These are phyloP conservation scores for Talaromyces pinophilus DNA, from an alignment of 2,329 filamentous ascomycete species.

Conservation along the genomic window DNA sequence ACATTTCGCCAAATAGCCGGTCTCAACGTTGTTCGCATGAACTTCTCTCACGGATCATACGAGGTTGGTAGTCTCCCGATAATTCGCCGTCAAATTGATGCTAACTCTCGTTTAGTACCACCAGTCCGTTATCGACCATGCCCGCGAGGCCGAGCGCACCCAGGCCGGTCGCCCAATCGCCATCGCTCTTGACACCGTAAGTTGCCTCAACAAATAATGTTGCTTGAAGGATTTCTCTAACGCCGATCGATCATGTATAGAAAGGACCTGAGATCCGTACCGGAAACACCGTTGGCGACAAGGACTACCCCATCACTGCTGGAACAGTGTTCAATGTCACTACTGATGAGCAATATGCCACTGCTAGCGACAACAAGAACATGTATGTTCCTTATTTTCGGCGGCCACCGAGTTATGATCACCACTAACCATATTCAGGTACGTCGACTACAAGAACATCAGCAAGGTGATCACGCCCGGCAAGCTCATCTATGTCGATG, in stretches of 20 bases:
- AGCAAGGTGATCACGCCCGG: conserved; percentile 93
- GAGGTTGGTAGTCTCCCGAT: conserved; percentile 51
- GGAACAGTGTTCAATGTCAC: conserved; percentile 92
- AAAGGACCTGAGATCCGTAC: conserved; percentile 88
- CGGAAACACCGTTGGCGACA: conserved; percentile 69
- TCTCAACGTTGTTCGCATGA: conserved; percentile 99
- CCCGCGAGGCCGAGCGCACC: conserved; percentile 77
- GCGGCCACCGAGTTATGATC: background rate
- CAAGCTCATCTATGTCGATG: conserved; percentile 96
- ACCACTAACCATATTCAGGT: conserved; percentile 56
- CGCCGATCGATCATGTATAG: conserved; percentile 34
- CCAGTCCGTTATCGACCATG: conserved; percentile 96
- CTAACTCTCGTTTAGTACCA: conserved; percentile 65
- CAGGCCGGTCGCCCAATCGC: conserved; percentile 84
- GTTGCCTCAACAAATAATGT: conserved; percentile 38
- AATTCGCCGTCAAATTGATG: conserved; percentile 1
- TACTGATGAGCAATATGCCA: conserved; percentile 90
- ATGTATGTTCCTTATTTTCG: conserved; percentile 65
- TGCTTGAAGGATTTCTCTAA: conserved; percentile 17
- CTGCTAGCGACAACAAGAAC: conserved; percentile 81
- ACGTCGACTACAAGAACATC: conserved; percentile 99
- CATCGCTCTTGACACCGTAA: conserved; percentile 83
- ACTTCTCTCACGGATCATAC: conserved; percentile 94
- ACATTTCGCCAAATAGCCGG: conserved; percentile 57
- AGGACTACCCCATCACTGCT: conserved; percentile 76